Base-by-base conservation (phyloP, 2,329 filamentous ascomycete genomes). In the Grosmannia clavigera region DNA sequence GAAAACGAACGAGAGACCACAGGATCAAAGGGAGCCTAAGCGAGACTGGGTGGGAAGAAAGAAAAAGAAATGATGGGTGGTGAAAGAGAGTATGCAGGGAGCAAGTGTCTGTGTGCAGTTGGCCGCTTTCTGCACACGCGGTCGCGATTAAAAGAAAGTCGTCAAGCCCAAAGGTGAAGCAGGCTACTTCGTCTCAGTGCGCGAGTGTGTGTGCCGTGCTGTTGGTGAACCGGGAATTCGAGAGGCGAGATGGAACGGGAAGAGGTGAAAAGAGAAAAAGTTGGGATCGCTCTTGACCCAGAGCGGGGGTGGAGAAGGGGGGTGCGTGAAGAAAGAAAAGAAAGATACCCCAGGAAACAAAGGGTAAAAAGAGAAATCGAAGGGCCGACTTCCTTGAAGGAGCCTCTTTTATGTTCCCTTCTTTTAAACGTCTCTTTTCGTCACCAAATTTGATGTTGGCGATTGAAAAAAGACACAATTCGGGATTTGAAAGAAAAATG, bases 251-350 rank as follows among this genome's bases (percentile, higher is more conserved):
- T 19, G 38, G 6, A 57, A 31, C 14, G 35, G 16, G n/a, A 29
- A 38, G 16, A 14, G 31, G 46, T 16, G 5, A 16, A 48, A 57
- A 51, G 27, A 33, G 48, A 60, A 50, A 55, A 43, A 31, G 27
- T 22, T 12, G 22, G 35, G n/a, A 22, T 11, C 7, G 55, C 12
- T 19, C 46, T 33, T 57, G 55, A 35, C 25, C 38, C 22, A 46
- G 35, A 56, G 38, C 35, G 35, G 54, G 54, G 54, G n/a, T 43
- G 35, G 33, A n/a, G 14, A 19, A 4, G 53, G 52, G 52, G 53
- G 22, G 35, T 55, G 53, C 22, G 53, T 56, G 53, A 35, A 58
- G 48, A 56, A 59, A 35, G 55, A 59, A 59, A 35, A 31, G 35
- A 57, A 56, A 60, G 43, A 55, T 55, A 40, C 10, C 22, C 33